Evolutionary conservation across 306 rosid genomes (phyloP).

Genomic region (Lathyrus tuberosus): DNA sequence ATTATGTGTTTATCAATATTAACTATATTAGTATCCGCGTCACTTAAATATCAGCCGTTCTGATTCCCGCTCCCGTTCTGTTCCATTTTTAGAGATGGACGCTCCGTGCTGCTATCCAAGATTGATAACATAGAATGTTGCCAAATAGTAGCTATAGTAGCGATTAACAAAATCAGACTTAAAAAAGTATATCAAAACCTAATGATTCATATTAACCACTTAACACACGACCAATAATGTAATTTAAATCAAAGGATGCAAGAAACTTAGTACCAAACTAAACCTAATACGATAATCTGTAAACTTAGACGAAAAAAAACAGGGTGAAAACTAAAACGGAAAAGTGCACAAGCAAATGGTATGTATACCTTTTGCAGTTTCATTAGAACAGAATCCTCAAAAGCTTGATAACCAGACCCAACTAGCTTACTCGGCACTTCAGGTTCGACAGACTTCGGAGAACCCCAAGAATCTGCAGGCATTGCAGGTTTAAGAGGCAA

Average conservation of each 20-base stretch:
- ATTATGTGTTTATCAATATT: too few relatives aligned
- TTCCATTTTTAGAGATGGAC: too few relatives aligned
- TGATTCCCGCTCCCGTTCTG: too few relatives aligned
- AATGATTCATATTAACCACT: slow-evolving; percentile 11
- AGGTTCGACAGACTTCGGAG: slow-evolving; percentile 51
- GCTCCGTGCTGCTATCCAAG: too few relatives aligned
- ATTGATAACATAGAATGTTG: not conserved
- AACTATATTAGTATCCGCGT: too few relatives aligned
- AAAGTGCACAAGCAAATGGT: slow-evolving; percentile 19
- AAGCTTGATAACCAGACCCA: slow-evolving; percentile 78
- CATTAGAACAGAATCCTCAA: slow-evolving; percentile 78
- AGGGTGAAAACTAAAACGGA: not conserved
- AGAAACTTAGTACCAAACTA: slow-evolving; percentile 16
- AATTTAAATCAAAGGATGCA: slow-evolving; percentile 6
- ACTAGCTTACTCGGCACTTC: slow-evolving; percentile 56
- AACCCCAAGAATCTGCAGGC: slow-evolving; percentile 46
- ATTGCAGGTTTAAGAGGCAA: slow-evolving; percentile 70
- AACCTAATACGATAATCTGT: not conserved
- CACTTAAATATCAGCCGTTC: too few relatives aligned
- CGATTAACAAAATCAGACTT: not conserved
- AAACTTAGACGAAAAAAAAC: not conserved
- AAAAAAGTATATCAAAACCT: not conserved
- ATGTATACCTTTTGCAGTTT: slow-evolving; percentile 73
- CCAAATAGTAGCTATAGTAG: not conserved
- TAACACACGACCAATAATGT: not conserved